Conservation (phyloP, 352 stramenopile genomes). For the Pythium sp. region DNA sequence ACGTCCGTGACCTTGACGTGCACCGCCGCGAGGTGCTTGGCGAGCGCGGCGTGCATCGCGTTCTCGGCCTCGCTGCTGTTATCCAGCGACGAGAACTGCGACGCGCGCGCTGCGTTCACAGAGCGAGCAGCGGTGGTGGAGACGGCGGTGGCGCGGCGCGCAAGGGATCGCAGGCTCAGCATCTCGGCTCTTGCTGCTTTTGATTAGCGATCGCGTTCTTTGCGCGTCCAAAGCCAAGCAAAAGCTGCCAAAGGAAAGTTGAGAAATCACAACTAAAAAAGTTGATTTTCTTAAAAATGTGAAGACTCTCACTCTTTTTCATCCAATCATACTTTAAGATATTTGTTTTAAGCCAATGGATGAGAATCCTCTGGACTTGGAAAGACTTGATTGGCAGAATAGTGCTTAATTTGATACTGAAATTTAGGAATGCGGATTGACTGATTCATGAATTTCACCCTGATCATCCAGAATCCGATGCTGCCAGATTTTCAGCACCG, state of each 20-base stretch:
- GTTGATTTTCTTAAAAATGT: too few relatives aligned
- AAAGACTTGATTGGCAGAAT: not conserved
- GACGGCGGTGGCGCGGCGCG: not conserved
- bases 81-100: slow-evolving; percentile 20
- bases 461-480: not conserved
- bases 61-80: slow-evolving; percentile 50
- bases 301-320: not conserved
- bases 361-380: not conserved
- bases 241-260: too few relatives aligned
- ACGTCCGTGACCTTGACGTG: slow-evolving; percentile 87
- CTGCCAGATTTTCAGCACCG: not conserved
- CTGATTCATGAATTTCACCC: too few relatives aligned
- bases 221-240: not conserved
- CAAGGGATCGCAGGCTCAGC: slow-evolving; percentile 11
- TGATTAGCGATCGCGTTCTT: not conserved
- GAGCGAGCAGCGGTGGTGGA: not conserved
- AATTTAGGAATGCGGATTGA: not conserved
- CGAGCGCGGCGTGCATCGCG: slow-evolving; percentile 66
- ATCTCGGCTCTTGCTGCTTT: slow-evolving; percentile 4
- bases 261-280: too few relatives aligned
- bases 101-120: not conserved
- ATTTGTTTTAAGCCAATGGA: not conserved
- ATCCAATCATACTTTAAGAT: not conserved
- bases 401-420: not conserved
- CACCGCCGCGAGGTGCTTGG: slow-evolving; percentile 53